Percentiles rank a stretch among this genome's conserved stretches.
Evolutionary conservation across 768 basidiomycete species (phyloP).

Genomic region (Lactarius trivialis): DNA sequence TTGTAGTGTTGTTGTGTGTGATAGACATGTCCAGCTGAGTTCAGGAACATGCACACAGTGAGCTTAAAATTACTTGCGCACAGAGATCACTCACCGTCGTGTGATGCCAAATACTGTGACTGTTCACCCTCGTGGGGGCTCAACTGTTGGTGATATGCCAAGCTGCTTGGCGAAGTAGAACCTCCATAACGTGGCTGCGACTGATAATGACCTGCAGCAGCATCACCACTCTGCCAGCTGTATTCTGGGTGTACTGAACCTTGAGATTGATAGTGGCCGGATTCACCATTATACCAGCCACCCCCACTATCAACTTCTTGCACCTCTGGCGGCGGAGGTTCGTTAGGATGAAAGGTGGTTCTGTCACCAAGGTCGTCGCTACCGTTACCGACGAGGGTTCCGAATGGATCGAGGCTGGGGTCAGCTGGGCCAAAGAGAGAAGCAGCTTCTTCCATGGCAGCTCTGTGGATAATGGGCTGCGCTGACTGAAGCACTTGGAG

Average conservation of each 20-base stretch:
- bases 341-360: not conserved
- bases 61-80: not conserved
- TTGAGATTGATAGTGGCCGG: conserved; percentile 9
- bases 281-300: conserved; percentile 3
- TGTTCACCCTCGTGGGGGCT: not conserved
- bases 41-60: not conserved
- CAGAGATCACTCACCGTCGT: conserved; percentile 15
- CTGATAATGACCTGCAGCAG: conserved; percentile 1
- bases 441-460: conserved; percentile 68
- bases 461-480: conserved; percentile 31
- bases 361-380: not conserved
- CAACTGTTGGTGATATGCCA: not conserved
- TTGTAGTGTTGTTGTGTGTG: conserved; percentile 3
- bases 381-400: conserved; percentile 21
- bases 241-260: conserved; percentile 4
- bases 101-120: conserved; percentile 6
- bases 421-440: conserved; percentile 73
- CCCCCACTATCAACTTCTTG: not conserved
- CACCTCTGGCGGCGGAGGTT: not conserved
- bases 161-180: not conserved
- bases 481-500: conserved; percentile 25
- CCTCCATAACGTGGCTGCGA: conserved; percentile 10
- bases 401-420: conserved; percentile 37
- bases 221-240: conserved; percentile 5
- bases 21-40: conserved; percentile 6